Evolutionary conservation across 768 basidiomycete genomes (phyloP), one percentile per base, ranked within the genome.

Genomic region (Aureoboletus auriporus): DNA sequence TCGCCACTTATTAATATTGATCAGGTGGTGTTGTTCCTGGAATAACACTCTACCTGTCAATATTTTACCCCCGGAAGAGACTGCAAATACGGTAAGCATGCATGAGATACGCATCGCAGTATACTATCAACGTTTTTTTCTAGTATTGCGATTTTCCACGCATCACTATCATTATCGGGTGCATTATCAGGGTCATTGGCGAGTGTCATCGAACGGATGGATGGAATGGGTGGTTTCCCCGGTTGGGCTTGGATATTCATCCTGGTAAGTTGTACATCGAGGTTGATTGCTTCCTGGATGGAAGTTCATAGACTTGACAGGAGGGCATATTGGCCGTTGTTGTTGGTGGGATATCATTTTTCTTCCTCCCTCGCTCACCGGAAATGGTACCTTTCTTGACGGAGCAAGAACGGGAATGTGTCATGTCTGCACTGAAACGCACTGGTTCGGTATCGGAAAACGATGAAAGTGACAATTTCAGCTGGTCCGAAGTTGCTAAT

Each of bases 161-260:
- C 67, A 1, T 57, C 71, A 9, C 72, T 80, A 4, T 78, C 80
- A 13, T 66, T 80, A 8, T 75, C 82, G 0, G 79, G 80, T 1
- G 76, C 79, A 0, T 82, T 84, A 53, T 83, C 82, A 7, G 84
- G 85, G 31, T 65, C 86, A 8, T 69, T 87, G 2, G 83, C 83
- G 1, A 69, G 78, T 29, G 80, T 72, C 1, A 82, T 87, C 42
- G 57, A 70, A 23, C 63, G 78, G 11, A 79, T 87, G 70, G 62
- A 79, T 42, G 77, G 78, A 9, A 63, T 71, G 9, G 64, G 66
- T 2, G 76, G 78, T 6, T 72, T 65, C 44, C 69, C 75, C 5
- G 84, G 80, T 1, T 86, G 83, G 84, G 69, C 75, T 31, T 83
- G 79, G 81, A 74, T 81, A 57, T 79, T 80, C 51, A 77, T 80